Conservation (phyloP, 345 rosid genomes). For the Eucalyptus rudis region DNA sequence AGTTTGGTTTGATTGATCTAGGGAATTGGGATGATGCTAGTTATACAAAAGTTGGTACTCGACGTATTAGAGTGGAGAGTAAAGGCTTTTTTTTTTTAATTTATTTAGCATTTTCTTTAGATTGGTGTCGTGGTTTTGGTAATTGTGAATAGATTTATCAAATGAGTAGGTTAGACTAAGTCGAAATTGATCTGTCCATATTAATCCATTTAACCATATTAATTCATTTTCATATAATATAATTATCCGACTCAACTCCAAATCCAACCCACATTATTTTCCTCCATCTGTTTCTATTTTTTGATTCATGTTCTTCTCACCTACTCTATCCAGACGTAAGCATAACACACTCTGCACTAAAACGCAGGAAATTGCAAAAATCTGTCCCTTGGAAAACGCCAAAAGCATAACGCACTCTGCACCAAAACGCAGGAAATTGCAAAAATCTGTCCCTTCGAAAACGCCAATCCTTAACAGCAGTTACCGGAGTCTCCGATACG, state of each 20-base stretch:
- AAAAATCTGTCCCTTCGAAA: neutral
- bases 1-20: neutral
- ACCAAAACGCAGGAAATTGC: neutral
- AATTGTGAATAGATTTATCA: fast-evolving
- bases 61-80: neutral
- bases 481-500: neutral
- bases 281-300: too few relatives aligned
- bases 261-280: too few relatives aligned
- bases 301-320: neutral
- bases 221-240: too few relatives aligned
- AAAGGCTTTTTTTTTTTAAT: neutral
- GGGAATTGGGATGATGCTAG: neutral
- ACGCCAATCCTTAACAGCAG: neutral
- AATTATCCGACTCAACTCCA: neutral
- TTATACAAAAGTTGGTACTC: neutral
- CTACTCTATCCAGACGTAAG: neutral
- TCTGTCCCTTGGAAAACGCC: neutral
- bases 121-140: fast-evolving
- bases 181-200: neutral
- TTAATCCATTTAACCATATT: too few relatives aligned
- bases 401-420: neutral
- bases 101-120: neutral
- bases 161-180: fast-evolving
- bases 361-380: neutral
- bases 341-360: neutral